Evolutionary conservation across 108 stramenopile genomes (phyloP), one percentile per base, ranked within the genome.

Genomic region (Phaeodactylum tricornutum): DNA sequence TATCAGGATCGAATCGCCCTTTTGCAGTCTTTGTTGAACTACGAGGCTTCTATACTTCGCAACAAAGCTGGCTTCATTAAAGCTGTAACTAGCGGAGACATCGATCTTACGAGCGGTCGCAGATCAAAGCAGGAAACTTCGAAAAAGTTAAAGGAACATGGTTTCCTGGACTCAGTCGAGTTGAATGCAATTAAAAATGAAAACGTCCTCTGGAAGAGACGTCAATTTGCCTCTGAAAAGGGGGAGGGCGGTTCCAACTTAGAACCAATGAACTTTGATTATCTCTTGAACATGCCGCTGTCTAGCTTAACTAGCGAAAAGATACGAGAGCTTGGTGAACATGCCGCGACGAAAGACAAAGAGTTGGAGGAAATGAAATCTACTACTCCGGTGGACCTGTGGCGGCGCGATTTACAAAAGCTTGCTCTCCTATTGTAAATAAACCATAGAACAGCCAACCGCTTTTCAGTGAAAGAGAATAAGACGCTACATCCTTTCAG

Each of bases 1-100:
- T 95, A 95, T 46, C 38, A 53, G 14, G 86, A 90, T 45, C 61
- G 93, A 7, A 81, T 83, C 41, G 71, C 75, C 20, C 67, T 82
- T 4, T 40, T 87, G 21, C 65, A 80, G 44, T 78, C 77, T 7
- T 53, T 81, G 45, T 61, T 81, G 72, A 56, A 81, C 23, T 68
- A 81, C 37, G 61, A 54, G 6, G 67, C 87, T 2, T 34, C 59
- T 5, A 23, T 75, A 30, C 68, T 78, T 40, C 48, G 60, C 35
- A 95, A 87, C 62, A 86, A 92, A 60, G 69, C 79, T 4, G 57
- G 75, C 5, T 95, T 95, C 55, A 84, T 89, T 29, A 51, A 79
- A 54, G 63, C 66, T n/a, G 87, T 95, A 24, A 54, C 75, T 6
- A 61, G 53, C 6, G 72, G 77, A 6, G 38, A 63, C 31, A 71